Evolutionary conservation across 305 asterid species (phyloP).

Genomic region (Nicotiana rustica): DNA sequence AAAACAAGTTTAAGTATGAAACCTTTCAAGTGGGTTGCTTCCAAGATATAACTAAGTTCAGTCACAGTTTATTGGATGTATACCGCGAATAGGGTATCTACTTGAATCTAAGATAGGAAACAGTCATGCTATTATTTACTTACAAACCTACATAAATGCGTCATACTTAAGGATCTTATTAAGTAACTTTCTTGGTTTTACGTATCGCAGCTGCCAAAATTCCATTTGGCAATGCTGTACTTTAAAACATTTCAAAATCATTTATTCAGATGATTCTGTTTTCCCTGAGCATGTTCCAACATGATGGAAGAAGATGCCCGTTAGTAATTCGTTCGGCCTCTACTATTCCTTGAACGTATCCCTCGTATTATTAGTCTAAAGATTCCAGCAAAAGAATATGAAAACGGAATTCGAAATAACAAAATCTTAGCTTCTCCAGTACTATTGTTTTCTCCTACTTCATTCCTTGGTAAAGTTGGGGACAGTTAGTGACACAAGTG

Average conservation of each 20-base stretch:
- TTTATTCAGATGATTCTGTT: neutral
- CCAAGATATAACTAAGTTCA: constrained; percentile 11
- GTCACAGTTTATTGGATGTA: neutral
- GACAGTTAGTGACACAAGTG: neutral
- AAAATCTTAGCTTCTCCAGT: neutral
- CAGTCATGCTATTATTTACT: neutral
- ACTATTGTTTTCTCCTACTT: neutral
- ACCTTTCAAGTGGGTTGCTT: constrained; percentile 7
- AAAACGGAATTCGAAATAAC: neutral
- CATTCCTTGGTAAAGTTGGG: neutral
- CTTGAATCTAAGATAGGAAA: neutral
- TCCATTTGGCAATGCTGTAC: neutral
- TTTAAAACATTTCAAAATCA: too few relatives aligned
- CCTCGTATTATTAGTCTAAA: neutral
- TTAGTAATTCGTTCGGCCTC: neutral
- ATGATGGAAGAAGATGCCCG: neutral
- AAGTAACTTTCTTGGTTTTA: neutral
- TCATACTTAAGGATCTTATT: neutral
- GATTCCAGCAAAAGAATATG: neutral
- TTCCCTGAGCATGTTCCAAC: neutral
- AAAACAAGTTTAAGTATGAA: neutral
- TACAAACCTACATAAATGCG: neutral
- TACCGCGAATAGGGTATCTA: neutral
- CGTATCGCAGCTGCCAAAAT: neutral
- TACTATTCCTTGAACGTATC: neutral